phyloP scores from a whole-genome alignment of 1,284 basidiomycete species.

The Coriolopsis trogii region DNA sequence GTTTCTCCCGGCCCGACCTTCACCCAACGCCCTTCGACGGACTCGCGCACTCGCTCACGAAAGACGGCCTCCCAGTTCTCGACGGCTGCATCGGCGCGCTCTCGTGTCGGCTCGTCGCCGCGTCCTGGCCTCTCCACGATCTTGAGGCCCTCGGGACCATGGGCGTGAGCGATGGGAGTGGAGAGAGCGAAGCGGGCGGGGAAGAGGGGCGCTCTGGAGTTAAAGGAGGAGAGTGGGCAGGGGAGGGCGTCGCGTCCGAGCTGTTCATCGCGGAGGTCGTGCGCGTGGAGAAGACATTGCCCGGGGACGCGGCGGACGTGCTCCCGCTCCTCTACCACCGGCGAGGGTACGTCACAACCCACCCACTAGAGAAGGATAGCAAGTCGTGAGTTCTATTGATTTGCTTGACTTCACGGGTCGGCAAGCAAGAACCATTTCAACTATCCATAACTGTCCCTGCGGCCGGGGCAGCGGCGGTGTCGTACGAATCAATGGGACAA shows the following conservation, averaged over 20 bases:
- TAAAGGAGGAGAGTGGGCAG: slow-evolving; percentile 24
- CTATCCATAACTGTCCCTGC: no score
- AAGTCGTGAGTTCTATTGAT: no score
- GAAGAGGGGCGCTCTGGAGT: slow-evolving; percentile 3
- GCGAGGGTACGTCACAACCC: slow-evolving; percentile 45
- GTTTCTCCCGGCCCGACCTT: slow-evolving; percentile 67
- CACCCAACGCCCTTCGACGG: slow-evolving; percentile 58
- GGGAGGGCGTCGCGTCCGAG: slow-evolving; percentile 42
- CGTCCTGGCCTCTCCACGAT: slow-evolving; percentile 40
- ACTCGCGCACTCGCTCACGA: slow-evolving; percentile 43
- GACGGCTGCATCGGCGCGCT: slow-evolving; percentile 60
- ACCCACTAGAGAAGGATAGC: slow-evolving; percentile 17
- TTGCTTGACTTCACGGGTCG: no score
- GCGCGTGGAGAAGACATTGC: slow-evolving; percentile 41
- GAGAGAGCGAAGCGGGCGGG: background rate
- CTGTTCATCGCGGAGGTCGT: slow-evolving; percentile 53
- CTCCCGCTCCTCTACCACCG: slow-evolving; percentile 52
- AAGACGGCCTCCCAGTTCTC: slow-evolving; percentile 61
- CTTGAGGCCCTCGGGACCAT: slow-evolving; percentile 29
- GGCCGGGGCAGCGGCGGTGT: no score
- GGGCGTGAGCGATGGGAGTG: slow-evolving; percentile 14
- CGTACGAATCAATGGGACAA: no score
- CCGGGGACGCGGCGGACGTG: slow-evolving; percentile 27
- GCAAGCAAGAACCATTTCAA: no score
- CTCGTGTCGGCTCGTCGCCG: slow-evolving; percentile 41